Percentiles rank a stretch among this genome's conserved stretches.
These are phyloP conservation scores for Larix kaempferi DNA, from an alignment of 75 land plant species.

Conservation along the genomic window DNA sequence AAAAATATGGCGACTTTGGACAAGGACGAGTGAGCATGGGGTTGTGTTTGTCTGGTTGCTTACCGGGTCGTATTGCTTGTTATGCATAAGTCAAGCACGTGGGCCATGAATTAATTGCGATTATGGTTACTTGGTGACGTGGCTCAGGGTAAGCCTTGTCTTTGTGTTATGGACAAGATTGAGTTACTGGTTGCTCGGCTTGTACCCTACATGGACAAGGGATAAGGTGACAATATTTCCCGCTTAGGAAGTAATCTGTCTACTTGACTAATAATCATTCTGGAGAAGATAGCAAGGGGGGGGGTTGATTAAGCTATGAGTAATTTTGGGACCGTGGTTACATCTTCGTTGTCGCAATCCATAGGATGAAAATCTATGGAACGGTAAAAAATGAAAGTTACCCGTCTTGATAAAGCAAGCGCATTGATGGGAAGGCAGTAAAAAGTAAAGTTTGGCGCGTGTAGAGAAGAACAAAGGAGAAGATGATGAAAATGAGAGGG, in stretches of 20 bases:
- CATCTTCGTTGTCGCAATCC: not conserved
- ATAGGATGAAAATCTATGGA: not conserved
- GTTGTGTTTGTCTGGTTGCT: not conserved
- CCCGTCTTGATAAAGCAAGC: too few species aligned
- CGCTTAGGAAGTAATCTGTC: not conserved
- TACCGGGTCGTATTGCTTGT: not conserved
- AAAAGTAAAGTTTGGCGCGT: not conserved
- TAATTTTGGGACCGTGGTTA: not conserved
- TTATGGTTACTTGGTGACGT: not conserved
- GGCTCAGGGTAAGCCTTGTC: not conserved
- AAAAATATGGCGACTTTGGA: too few species aligned
- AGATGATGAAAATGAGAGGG: not conserved
- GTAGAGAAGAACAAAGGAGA: too few species aligned
- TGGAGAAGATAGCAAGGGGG: not conserved
- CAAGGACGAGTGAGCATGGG: too few species aligned
- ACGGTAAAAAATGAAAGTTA: not conserved
- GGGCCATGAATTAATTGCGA: not conserved
- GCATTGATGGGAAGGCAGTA: not conserved
- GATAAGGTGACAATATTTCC: constrained; percentile 1
- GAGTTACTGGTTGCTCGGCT: not conserved
- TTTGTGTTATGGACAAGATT: not conserved
- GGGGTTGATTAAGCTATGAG: not conserved
- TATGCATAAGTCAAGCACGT: not conserved
- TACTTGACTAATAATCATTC: constrained; percentile 2
- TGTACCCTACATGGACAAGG: not conserved